phyloP scores from a whole-genome alignment of 2,329 filamentous ascomycete species.

The Calonectria fujianensis region DNA sequence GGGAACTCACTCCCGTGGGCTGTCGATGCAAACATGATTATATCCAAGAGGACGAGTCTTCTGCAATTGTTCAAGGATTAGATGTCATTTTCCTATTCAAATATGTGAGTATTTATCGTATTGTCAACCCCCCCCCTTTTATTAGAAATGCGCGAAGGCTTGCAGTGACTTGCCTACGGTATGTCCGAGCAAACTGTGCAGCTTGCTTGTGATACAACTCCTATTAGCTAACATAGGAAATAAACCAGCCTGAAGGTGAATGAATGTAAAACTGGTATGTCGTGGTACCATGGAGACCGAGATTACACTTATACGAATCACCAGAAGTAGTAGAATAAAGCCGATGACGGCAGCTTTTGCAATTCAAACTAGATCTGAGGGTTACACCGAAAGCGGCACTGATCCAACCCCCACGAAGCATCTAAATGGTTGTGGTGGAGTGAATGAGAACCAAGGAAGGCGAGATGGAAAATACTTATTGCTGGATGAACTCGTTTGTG shows the following conservation, averaged over 20 bases:
- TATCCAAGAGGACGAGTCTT: background rate
- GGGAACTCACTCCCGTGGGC: background rate
- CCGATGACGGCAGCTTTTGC: background rate
- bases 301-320: background rate
- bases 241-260: background rate
- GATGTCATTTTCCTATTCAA: background rate
- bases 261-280: background rate
- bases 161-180: fast-evolving
- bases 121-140: background rate
- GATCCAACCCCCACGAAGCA: background rate
- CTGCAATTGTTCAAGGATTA: background rate
- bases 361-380: background rate
- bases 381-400: background rate
- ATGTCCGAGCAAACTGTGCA: background rate
- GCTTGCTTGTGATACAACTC: background rate
- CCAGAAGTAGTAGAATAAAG: background rate
- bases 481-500: background rate
- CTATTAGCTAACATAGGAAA: background rate
- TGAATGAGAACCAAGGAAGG: background rate
- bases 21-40: background rate
- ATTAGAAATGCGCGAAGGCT: background rate
- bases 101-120: background rate
- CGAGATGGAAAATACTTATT: background rate
- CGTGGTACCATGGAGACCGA: too few relatives aligned
- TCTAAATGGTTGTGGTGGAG: background rate